Evolutionary conservation across 768 basidiomycete species (phyloP), one percentile per base, ranked within the genome.

Genomic region (Podaxis sp.): DNA sequence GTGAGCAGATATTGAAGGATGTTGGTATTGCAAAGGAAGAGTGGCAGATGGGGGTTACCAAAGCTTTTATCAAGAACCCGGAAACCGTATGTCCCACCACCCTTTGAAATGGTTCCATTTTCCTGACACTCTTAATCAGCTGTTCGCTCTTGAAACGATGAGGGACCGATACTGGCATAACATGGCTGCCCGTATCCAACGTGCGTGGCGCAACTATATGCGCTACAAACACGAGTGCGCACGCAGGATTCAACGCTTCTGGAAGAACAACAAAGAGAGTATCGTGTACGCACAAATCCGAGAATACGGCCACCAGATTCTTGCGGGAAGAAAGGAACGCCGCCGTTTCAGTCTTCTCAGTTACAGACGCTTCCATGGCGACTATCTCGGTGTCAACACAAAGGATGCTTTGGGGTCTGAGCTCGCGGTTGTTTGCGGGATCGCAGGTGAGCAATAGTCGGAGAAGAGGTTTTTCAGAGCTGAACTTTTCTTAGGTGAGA

Each of bases 81-180:
- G 97, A 99, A 75, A 99, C 96, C 19, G 93, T 96, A 73, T 66
- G 87, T 72, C 49, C 39, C 38, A 53, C 53, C 26, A 33, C 38
- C 53, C 44, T 40, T 19, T 48, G 22, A 39, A 11, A 59, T 5
- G 53, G 38, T 36, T 63, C 52, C n/a, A 24, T 54, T 26, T 53
- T n/a, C 61, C 59, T 52, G 57, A 64, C 30, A 22, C n/a, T 62
- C 59, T 51, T 56, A 55, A 6, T 26, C 62, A 98, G 94, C 85
- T 99, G 22, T 99, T 99, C 73, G 97, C 96, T 12, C 79, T 99
- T 61, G 97, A 99, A 79, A 96, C 94, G 6, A 99, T 99, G 94
- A 89, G 97, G 57, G 97, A 99, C 73, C 87, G 92, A 58, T 99
- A 99, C 75, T 99, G 97, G 97, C 97, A 99, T 75, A 99, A 98